phyloP scores from a whole-genome alignment of 768 basidiomycete species.

The Tricholoma bakamatsutake region DNA sequence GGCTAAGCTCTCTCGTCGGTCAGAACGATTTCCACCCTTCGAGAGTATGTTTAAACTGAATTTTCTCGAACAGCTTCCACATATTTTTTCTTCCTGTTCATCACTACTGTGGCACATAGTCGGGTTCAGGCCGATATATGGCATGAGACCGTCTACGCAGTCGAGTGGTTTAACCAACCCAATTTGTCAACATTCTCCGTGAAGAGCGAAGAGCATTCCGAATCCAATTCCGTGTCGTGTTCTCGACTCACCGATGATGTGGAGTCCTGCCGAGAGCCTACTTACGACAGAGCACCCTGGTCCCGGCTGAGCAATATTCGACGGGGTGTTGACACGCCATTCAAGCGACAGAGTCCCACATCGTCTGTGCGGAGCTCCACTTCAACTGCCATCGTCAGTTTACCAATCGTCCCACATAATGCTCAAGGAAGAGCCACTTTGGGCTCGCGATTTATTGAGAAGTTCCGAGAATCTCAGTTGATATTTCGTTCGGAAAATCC shows the following conservation, averaged over 20 bases:
- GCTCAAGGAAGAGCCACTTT: constrained; percentile 19
- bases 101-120: constrained; percentile 41
- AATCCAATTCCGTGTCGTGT: constrained; percentile 6
- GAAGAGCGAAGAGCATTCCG: not conserved
- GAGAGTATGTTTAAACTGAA: not conserved
- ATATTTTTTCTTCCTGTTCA: constrained; percentile 51
- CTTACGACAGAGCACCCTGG: constrained; percentile 41
- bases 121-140: constrained; percentile 42
- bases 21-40: constrained; percentile 14
- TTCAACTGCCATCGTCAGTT: constrained; percentile 12
- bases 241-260: constrained; percentile 19
- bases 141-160: constrained; percentile 41
- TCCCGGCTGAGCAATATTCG: constrained; percentile 36
- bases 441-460: constrained; percentile 38
- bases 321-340: constrained; percentile 56
- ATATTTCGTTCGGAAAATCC: constrained; percentile 24
- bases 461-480: constrained; percentile 29
- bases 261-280: constrained; percentile 14
- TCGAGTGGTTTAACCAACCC: constrained; percentile 50
- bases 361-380: constrained; percentile 14
- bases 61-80: constrained; percentile 31
- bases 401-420: constrained; percentile 27
- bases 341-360: constrained; percentile 23
- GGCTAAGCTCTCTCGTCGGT: constrained; percentile 45
- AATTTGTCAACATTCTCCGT: not conserved